These are phyloP conservation scores for Leccinum longicurvipes DNA, from an alignment of 768 basidiomycete species.

Conservation along the genomic window DNA sequence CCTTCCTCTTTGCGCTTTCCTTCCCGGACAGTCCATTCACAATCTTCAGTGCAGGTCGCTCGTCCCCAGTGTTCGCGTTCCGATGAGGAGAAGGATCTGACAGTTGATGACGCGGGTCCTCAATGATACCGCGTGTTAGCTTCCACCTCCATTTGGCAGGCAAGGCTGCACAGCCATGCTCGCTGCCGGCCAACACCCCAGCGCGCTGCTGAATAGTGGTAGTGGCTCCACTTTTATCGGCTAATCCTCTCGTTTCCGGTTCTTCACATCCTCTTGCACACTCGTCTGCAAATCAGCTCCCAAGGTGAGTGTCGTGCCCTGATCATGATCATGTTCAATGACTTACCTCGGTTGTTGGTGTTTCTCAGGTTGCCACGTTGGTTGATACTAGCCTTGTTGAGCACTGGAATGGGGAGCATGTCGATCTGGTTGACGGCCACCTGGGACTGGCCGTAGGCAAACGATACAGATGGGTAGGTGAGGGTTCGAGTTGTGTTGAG, in stretches of 20 bases:
- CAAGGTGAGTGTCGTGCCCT: not conserved
- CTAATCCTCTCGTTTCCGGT: not conserved
- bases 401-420: no score
- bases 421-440: no score
- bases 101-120: not conserved
- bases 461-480: no score
- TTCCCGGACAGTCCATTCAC: not conserved
- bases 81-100: not conserved
- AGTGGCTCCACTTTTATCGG: not conserved
- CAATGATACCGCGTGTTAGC: not conserved
- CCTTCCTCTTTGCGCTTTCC: not conserved
- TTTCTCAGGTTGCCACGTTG: not conserved
- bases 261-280: not conserved
- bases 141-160: not conserved
- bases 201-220: no score
- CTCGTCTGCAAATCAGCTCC: not conserved
- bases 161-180: not conserved
- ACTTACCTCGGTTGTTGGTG: not conserved
- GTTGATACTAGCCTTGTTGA: not conserved
- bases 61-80: not conserved
- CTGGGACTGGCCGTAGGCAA: no score
- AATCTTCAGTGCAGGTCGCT: not conserved
- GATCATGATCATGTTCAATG: not conserved
- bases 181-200: not conserved
- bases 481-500: no score